phyloP scores from a whole-genome alignment of 2,329 filamentous ascomycete genomes.

The Aspergillus pseudoglaucus region DNA sequence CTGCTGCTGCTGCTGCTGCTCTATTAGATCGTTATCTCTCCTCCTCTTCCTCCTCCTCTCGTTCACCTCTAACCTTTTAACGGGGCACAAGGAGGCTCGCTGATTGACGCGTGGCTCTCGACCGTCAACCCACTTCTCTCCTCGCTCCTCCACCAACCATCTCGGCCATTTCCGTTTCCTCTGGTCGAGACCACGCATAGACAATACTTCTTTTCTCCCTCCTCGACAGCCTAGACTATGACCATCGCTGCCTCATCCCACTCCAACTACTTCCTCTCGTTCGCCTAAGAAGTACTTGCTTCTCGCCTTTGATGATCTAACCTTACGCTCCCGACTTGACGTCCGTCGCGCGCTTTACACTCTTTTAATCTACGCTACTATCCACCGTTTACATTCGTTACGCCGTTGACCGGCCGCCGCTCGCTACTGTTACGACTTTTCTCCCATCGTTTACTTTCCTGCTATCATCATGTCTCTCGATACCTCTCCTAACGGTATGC shows the following conservation, averaged over 20 bases:
- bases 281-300: conserved; percentile 3
- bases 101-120: conserved; percentile 14
- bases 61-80: background rate
- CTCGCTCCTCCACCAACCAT: background rate
- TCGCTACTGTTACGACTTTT: conserved; percentile 12
- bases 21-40: conserved; percentile 1
- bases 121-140: background rate
- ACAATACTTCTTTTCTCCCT: background rate
- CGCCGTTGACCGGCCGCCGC: conserved; percentile 26
- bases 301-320: conserved; percentile 19
- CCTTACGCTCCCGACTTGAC: conserved; percentile 31
- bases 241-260: conserved; percentile 10
- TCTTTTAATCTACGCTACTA: conserved; percentile 6
- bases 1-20: too few relatives aligned
- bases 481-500: conserved; percentile 16
- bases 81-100: conserved; percentile 1
- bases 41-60: background rate
- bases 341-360: conserved; percentile 22
- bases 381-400: background rate
- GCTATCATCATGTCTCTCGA: conserved; percentile 23
- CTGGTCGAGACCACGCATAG: background rate
- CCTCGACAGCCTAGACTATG: conserved; percentile 14
- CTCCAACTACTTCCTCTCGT: conserved; percentile 13
- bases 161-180: background rate
- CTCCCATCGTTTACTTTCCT: conserved; percentile 2